These are phyloP conservation scores for Pugionium cornutum DNA, from an alignment of 345 rosid genomes.

Conservation along the genomic window DNA sequence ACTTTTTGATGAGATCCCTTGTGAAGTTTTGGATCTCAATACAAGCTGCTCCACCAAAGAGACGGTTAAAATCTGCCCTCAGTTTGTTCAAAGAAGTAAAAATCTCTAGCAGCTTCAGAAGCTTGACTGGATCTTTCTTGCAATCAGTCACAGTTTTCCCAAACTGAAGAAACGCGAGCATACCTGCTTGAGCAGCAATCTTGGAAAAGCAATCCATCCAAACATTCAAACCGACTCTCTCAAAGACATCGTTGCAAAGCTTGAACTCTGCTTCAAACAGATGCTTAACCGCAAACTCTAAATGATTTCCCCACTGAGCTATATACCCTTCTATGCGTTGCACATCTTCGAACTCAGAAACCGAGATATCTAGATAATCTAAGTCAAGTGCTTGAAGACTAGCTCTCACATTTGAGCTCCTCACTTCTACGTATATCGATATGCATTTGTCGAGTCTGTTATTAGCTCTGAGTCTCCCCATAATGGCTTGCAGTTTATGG, in stretches of 20 bases:
- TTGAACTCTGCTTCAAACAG: constrained; percentile 93
- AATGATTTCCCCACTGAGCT: constrained; percentile 92
- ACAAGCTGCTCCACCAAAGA: constrained; percentile 97
- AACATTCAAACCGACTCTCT: constrained; percentile 74
- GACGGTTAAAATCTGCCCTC: constrained; percentile 88
- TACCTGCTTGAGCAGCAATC: constrained; percentile 96
- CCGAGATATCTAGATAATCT: constrained; percentile 90
- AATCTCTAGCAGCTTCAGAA: constrained; percentile 83
- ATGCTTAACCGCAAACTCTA: constrained; percentile 99
- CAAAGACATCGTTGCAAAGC: constrained; percentile 93
- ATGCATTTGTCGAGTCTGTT: constrained; percentile 79
- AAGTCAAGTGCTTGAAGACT: constrained; percentile 89
- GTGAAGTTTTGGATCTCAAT: constrained; percentile 90
- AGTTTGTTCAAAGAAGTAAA: constrained; percentile 83
- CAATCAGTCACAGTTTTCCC: constrained; percentile 93
- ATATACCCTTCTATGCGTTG: constrained; percentile 89
- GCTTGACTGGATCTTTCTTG: constrained; percentile 94
- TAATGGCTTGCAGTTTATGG: constrained; percentile 87
- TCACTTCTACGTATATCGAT: constrained; percentile 83
- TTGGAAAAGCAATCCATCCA: constrained; percentile 98
- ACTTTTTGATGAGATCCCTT: constrained; percentile 85
- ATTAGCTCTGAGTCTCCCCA: constrained; percentile 85
- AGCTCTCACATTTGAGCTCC: constrained; percentile 83
- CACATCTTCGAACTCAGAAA: constrained; percentile 80
- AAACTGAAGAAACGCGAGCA: constrained; percentile 88